Percentiles rank a stretch among this genome's conserved stretches.
phyloP scores from a whole-genome alignment of 441 rosid species.

The Populus hybrid region DNA sequence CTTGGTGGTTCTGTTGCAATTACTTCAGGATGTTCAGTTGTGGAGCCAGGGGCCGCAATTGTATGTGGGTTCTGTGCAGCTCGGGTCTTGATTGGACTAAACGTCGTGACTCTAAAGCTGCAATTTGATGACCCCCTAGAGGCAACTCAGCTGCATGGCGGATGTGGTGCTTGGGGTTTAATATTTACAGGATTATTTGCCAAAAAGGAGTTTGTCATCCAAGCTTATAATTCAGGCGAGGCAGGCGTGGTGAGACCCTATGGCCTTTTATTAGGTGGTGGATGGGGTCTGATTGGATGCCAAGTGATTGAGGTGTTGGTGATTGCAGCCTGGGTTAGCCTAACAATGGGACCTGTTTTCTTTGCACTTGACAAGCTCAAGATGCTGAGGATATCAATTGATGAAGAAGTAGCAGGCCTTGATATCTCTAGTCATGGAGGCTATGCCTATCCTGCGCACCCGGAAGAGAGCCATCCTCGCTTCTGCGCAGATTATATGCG shows the following conservation, averaged over 20 bases:
- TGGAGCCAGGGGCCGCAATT: constrained; percentile 80
- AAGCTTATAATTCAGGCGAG: constrained; percentile 44
- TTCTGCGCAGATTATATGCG: too few species aligned
- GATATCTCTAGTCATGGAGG: constrained; percentile 68
- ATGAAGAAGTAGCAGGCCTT: constrained; percentile 54
- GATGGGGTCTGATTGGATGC: constrained; percentile 61
- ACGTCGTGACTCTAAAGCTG: constrained; percentile 44
- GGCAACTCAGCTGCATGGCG: constrained; percentile 77
- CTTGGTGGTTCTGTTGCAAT: constrained; percentile 78
- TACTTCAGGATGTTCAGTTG: constrained; percentile 73
- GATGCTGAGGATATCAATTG: constrained; percentile 42
- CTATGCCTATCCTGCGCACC: constrained; percentile 42
- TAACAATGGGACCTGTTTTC: constrained; percentile 74
- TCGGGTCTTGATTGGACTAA: constrained; percentile 60
- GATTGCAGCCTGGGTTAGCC: constrained; percentile 57
- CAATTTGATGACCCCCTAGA: constrained; percentile 73
- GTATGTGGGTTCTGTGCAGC: constrained; percentile 61
- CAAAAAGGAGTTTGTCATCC: constrained; percentile 55
- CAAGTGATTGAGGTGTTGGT: constrained; percentile 54
- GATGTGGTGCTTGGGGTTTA: constrained; percentile 87
- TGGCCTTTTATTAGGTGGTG: constrained; percentile 74
- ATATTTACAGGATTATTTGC: constrained; percentile 76
- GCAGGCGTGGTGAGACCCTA: constrained; percentile 44
- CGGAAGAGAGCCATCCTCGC: constrained; percentile 25
- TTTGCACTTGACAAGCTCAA: constrained; percentile 50